Percentiles rank a stretch among this genome's conserved stretches.
Conservation (phyloP, 495 filamentous ascomycete genomes). For the Polyplosphaeria fusca region DNA sequence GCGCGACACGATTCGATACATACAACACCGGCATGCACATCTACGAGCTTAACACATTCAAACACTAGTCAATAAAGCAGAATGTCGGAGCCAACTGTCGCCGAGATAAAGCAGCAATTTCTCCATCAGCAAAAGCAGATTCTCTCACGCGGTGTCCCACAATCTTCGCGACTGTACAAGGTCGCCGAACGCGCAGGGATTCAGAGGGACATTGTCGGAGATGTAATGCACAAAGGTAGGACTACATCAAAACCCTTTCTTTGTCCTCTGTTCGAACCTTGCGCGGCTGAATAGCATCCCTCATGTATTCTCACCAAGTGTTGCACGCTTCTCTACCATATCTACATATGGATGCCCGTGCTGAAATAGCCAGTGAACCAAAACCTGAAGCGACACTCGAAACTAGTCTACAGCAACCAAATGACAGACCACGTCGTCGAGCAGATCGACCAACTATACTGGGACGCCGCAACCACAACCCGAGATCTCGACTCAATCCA, state of each 20-base stretch:
- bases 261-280: too few species aligned
- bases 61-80: too few species aligned
- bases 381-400: constrained; percentile 64
- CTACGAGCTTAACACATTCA: too few species aligned
- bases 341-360: too few species aligned
- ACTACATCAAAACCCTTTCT: not conserved
- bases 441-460: constrained; percentile 74
- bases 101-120: constrained; percentile 30
- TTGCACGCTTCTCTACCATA: too few species aligned
- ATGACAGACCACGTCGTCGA: constrained; percentile 75
- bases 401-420: constrained; percentile 69
- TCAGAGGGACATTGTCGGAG: constrained; percentile 17
- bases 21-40: too few species aligned
- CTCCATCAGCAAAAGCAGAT: constrained; percentile 33
- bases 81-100: too few species aligned
- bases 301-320: not conserved
- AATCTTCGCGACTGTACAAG: constrained; percentile 9
- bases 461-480: constrained; percentile 49
- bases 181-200: constrained; percentile 22
- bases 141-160: constrained; percentile 27
- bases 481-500: constrained; percentile 35
- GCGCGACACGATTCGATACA: too few species aligned
- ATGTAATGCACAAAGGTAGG: constrained; percentile 32
- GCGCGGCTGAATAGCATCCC: not conserved
- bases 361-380: constrained; percentile 55